Evolutionary conservation across 768 basidiomycete species (phyloP).

Genomic region (Serendipita sp.): DNA sequence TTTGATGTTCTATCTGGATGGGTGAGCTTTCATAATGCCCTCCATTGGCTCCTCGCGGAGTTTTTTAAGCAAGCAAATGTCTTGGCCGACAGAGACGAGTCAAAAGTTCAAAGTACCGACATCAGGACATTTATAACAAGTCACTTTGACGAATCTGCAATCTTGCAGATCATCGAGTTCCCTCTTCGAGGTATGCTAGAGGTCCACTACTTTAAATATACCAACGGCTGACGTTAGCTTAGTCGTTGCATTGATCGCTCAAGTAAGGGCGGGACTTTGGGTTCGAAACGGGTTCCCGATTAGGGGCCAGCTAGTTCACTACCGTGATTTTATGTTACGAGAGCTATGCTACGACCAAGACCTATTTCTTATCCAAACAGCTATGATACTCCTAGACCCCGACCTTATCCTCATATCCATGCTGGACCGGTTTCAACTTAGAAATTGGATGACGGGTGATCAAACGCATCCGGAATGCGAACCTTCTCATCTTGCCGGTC

Average conservation of each 20-base stretch:
- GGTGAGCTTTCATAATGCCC: constrained; percentile 85
- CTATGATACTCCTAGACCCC: constrained; percentile 55
- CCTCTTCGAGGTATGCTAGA: constrained; percentile 60
- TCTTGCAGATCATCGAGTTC: constrained; percentile 71
- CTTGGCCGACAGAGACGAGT: constrained; percentile 38
- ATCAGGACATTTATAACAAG: constrained; percentile 23
- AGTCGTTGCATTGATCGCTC: constrained; percentile 86
- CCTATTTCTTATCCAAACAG: constrained; percentile 75
- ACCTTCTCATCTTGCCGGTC: constrained; percentile 49
- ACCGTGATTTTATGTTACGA: constrained; percentile 88
- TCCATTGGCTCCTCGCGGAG: constrained; percentile 84
- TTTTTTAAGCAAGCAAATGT: constrained; percentile 68
- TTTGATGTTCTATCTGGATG: constrained; percentile 69
- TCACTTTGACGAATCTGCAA: constrained; percentile 45
- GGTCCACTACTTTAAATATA: neutral
- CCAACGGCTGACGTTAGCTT: neutral
- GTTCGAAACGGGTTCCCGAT: constrained; percentile 94
- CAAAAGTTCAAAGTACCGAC: constrained; percentile 19
- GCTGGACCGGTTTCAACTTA: constrained; percentile 76
- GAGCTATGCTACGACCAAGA: constrained; percentile 97
- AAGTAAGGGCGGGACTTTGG: constrained; percentile 91
- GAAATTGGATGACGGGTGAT: constrained; percentile 59
- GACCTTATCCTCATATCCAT: constrained; percentile 67
- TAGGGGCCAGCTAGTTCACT: constrained; percentile 86
- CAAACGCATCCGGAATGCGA: constrained; percentile 48